Base-by-base conservation (phyloP, 345 rosid species). In the Pistacia integerrima region DNA sequence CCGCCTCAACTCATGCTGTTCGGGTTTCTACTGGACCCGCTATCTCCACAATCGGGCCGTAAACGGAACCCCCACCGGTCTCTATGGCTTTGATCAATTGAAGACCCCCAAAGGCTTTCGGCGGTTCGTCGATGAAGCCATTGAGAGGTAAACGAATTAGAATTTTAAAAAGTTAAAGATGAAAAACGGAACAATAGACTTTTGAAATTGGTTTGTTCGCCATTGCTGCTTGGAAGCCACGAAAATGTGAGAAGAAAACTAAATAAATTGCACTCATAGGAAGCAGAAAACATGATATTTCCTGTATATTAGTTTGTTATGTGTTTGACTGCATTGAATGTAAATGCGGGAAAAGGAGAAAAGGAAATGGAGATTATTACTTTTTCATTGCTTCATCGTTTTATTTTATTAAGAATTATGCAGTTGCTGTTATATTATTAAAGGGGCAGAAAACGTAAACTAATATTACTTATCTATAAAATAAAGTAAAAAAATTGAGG, bases 121-220 rank as follows among this genome's bases (percentile, higher is more conserved):
- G 70, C 89, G 85, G 9, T 95, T 93, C 84, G 98, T 88, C 57
- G 97, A 94, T 44, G 98, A 95, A 65, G 98, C 99, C 68, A 87
- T 93, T 69, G 93, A 93, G 74, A 92, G 92, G 99, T 92, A 74
- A 74, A 60, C 8, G 8, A 67, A 16, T 41, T 55, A 22, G 5
- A 25, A 11, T 0, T 41, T 1, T 0, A 13, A n/a, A 18, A 75
- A 1, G 2, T 52, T 8, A 59, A 36, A 77, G 36, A 56, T n/a
- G 16, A 36, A 8, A 33, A 20, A 8, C 13, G 41, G 57, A 51
- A 18, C 51, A 41, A 48, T 65, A 20, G 13, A 67, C 11, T 67
- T 48, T 51, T 69, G 25, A 30, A 12, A 51, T 69, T 52, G 8
- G 3, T 52, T 51, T 69, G 3, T 51, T 30, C 60, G 4, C 44